phyloP scores from a whole-genome alignment of 176 grass and related monocot species.

The Carex cristatella region DNA sequence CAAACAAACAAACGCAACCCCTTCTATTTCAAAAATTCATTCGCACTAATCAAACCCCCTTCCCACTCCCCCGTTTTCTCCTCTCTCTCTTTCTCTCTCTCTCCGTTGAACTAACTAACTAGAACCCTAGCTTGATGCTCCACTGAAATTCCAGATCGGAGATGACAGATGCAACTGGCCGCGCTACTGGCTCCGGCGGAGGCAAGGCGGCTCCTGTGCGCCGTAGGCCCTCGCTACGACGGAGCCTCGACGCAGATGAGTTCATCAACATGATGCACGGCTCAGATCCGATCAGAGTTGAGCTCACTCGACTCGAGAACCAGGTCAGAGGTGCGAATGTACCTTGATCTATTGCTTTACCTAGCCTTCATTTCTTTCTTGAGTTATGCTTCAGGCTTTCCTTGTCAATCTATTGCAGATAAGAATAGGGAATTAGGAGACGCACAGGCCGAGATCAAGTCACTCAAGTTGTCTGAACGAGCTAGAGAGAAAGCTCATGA shows the following conservation, averaged over 20 bases:
- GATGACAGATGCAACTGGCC: conserved; percentile 73
- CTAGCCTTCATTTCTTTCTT: neutral
- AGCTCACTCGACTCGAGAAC: conserved; percentile 91
- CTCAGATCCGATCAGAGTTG: conserved; percentile 98
- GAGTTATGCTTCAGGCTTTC: neutral
- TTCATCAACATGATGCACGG: conserved; percentile 87
- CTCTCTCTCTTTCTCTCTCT: neutral
- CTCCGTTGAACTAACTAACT: conserved; percentile 12
- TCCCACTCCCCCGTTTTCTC: neutral
- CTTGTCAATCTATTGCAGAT: conserved; percentile 45
- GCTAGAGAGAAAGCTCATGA: conserved; percentile 87
- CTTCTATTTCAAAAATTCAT: conserved; percentile 11
- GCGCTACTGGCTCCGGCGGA: conserved; percentile 39
- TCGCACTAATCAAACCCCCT: conserved; percentile 1
- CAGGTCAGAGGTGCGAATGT: conserved; percentile 87
- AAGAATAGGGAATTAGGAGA: conserved; percentile 90
- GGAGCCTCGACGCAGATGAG: conserved; percentile 67
- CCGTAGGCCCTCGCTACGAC: conserved; percentile 37
- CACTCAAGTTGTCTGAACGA: conserved; percentile 78
- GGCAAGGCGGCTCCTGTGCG: conserved; percentile 43
- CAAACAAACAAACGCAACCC: neutral
- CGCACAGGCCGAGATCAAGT: conserved; percentile 79
- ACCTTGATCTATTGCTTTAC: neutral
- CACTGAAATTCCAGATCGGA: conserved; percentile 54
- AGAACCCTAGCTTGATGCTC: conserved; percentile 15